These are phyloP conservation scores for Calonectria pseudoreteaudii DNA, from an alignment of 2,329 filamentous ascomycete species.

Conservation along the genomic window DNA sequence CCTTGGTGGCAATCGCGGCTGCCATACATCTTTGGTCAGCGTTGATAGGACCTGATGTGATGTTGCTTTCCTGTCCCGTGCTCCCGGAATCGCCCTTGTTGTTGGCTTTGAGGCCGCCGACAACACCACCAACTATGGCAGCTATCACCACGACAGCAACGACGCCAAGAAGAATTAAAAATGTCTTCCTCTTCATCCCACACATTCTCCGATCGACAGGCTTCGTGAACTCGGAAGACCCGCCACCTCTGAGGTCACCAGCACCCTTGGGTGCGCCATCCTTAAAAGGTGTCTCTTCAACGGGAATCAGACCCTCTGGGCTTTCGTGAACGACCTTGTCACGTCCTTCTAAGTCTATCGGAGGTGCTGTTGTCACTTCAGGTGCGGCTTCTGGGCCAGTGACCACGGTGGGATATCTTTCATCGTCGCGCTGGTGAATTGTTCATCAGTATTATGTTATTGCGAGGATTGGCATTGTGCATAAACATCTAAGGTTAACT, in stretches of 20 bases:
- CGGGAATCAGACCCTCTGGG: constrained; percentile 29
- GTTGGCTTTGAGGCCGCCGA: constrained; percentile 26
- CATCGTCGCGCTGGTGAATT: constrained; percentile 30
- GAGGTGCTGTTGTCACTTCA: constrained; percentile 5
- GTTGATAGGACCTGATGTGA: constrained; percentile 31
- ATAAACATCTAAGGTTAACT: background rate
- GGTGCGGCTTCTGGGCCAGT: constrained; percentile 9
- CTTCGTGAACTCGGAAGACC: background rate
- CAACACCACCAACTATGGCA: constrained; percentile 32
- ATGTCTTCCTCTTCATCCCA: constrained; percentile 31
- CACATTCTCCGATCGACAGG: constrained; percentile 18
- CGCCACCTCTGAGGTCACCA: constrained; percentile 18
- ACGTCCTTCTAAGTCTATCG: constrained; percentile 16
- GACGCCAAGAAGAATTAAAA: constrained; percentile 29
- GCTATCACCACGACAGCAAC: constrained; percentile 29
- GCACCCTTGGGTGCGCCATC: constrained; percentile 1
- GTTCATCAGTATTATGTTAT: background rate
- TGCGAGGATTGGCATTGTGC: background rate
- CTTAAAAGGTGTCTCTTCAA: constrained; percentile 24
- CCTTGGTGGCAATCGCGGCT: constrained; percentile 21
- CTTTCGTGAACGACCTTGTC: constrained; percentile 22
- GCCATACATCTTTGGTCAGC: constrained; percentile 28
- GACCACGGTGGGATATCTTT: constrained; percentile 32
- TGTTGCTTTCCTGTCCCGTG: background rate
- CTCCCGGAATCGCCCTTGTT: background rate